Base-by-base conservation (phyloP, 2,329 filamentous ascomycete genomes). In the Cercospora sp. region DNA sequence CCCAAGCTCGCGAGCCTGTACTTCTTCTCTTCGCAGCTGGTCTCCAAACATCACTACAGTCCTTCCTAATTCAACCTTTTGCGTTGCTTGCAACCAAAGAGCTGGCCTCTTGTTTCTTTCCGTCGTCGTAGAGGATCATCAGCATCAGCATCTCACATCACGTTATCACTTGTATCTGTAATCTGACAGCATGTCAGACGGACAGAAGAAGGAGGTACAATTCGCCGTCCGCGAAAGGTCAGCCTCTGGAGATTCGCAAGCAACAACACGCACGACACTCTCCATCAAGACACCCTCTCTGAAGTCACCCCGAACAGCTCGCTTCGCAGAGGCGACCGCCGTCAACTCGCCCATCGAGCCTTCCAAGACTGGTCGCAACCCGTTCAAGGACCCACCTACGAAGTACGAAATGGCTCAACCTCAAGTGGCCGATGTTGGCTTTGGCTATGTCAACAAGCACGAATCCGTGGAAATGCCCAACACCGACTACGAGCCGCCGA, bases 361-460 rank as follows among this genome's bases (percentile, higher is more conserved):
- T 60, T 77, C 80, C 51, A 80, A 83, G 69, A 74, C 76, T 72
- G 75, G 74, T 45, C 79, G 79, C 67, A 84, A 85, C 33, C 87
- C 88, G 8, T 91, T 91, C 74, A 83, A 84, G 74, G 86, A 89
- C 70, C 58, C 85, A 59, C 85, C 87, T 51, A 84, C 85, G 53
- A 83, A 83, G 74, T 81, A 85, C 77, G 82, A 87, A 78, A 81
- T 84, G 73, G 83, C 86, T 63, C 87, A 91, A 78, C 83, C 89
- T 64, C 90, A 93, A 77, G 91, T 94, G 33, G 91, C 90, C 67
- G 93, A 97, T 81, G 87, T 97, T 72, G 94, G 94, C 72, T 97
- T 98, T 80, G 93, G 94, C 79, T 97, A 97, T 82, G 91, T 97
- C 77, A 85, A 83, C 71, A 80, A 81, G 74, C 79, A 81, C 81